A percentile compares a stretch with the other conserved stretches of the same genome.
phyloP scores from a whole-genome alignment of 441 rosid species.

The Brassica balearica region DNA sequence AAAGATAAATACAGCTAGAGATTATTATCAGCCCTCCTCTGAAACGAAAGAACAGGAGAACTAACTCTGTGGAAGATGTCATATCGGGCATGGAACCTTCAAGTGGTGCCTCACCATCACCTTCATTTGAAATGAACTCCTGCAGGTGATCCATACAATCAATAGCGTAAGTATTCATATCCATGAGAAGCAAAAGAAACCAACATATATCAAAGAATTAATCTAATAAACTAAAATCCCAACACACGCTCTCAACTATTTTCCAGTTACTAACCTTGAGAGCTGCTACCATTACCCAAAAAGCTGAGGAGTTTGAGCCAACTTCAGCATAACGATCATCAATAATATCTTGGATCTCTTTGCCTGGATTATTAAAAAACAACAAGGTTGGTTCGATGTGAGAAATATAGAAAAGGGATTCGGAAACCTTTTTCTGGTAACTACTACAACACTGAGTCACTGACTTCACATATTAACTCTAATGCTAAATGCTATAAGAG shows the following conservation, averaged over 20 bases:
- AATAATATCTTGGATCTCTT: conserved; percentile 65
- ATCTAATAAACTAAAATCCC: neutral
- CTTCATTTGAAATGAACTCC: conserved; percentile 92
- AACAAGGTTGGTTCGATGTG: conserved; percentile 12
- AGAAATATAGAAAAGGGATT: conserved; percentile 5
- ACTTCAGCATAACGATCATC: conserved; percentile 72
- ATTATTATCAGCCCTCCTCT: conserved; percentile 21
- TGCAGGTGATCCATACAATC: conserved; percentile 45
- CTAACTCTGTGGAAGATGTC: conserved; percentile 98
- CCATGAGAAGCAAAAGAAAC: conserved; percentile 10
- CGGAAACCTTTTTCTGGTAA: neutral
- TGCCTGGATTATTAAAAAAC: conserved; percentile 49
- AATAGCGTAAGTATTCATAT: conserved; percentile 7
- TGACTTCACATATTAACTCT: conserved; percentile 20
- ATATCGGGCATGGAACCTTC: conserved; percentile 98
- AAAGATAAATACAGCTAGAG: conserved; percentile 14
- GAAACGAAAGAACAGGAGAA: conserved; percentile 34
- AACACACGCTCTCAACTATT: conserved; percentile 10
- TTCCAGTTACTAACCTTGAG: conserved; percentile 71
- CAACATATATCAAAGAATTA: neutral
- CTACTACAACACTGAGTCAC: neutral
- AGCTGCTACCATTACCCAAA: conserved; percentile 98
- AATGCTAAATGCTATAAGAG: conserved; percentile 10
- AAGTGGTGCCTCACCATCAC: conserved; percentile 89
- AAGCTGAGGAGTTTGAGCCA: conserved; percentile 73